Base-by-base conservation (phyloP, 768 basidiomycete genomes). In the Lentinula sp. region DNA sequence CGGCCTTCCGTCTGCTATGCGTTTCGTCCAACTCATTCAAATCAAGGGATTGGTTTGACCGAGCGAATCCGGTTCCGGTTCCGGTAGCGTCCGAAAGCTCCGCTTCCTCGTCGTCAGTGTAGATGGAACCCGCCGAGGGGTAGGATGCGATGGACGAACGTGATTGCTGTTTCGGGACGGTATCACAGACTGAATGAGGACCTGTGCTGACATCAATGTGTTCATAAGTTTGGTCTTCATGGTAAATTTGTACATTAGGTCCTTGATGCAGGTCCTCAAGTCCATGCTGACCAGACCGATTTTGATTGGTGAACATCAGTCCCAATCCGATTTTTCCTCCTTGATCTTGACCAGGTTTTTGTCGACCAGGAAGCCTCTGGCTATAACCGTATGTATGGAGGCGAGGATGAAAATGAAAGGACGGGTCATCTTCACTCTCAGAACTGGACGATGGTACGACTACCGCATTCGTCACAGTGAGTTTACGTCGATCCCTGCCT, bases 401-500 rank as follows among this genome's bases (percentile, higher is more conserved):
- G 42, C 6, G 23, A 16, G 10, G 9, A 16, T 53, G 32, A 1
- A 23, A 32, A 28, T 41, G 41, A 55, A 52, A 46, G n/a, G 46
- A 59, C n/a, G 53, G 53, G 15, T 59, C 75, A 6, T 54, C 62
- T 15, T 78, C 78, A 50, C 74, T 73, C 32, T 77, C 80, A 3
- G 78, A 79, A 48, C 60, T 72, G 18, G 72, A 74, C 8, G 80
- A 77, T 2, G 76, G 68, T n/a, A 75, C 66, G 10, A 77, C 72
- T 46, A 76, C 76, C 0, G 77, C 75, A 60, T 81, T 81, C 6
- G 78, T 73, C 28, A 82, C 77, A 10, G 76, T 77, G 16, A 82
- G 68, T 45, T 74, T 79, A 4, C 80, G 74, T 54, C 70, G 72
- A 16, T 77, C 73, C 41, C 70, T 68, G 48, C 69, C 67, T 37